phyloP scores from a whole-genome alignment of 2,329 filamentous ascomycete genomes.

The Colletotrichum sp. region DNA sequence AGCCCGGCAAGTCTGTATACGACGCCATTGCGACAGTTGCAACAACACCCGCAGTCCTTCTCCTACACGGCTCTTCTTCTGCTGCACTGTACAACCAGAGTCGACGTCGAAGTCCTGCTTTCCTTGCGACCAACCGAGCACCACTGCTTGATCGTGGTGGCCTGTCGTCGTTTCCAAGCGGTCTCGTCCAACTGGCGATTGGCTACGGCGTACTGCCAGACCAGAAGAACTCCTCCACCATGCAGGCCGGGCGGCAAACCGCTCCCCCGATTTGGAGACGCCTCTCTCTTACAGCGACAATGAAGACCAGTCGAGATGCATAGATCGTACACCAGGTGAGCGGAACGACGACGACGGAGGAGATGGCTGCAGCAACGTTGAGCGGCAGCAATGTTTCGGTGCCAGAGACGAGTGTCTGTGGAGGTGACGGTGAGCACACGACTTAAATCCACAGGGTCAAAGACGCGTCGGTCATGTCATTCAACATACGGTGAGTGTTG shows the following conservation, averaged over 20 bases:
- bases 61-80: background rate
- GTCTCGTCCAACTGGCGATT: conserved; percentile 2
- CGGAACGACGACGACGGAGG: background rate
- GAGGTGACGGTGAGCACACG: conserved; percentile 13
- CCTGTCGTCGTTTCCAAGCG: background rate
- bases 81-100: background rate
- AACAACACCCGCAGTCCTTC: background rate
- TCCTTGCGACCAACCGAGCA: background rate
- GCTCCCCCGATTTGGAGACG: conserved; percentile 18
- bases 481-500: conserved; percentile 21
- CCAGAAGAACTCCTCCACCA: conserved; percentile 11
- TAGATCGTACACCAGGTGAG: background rate
- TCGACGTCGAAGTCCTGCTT: background rate
- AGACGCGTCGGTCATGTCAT: conserved; percentile 17
- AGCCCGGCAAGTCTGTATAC: conserved; percentile 34
- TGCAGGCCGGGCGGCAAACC: conserved; percentile 16
- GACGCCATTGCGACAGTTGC: conserved; percentile 36
- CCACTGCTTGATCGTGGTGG: background rate
- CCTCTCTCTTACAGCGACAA: conserved; percentile 13
- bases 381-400: conserved; percentile 6
- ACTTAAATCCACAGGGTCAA: conserved; percentile 14
- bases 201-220: conserved; percentile 17
- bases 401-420: conserved; percentile 4
- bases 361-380: background rate
- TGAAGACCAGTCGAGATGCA: conserved; percentile 3